Evolutionary conservation across 805 yeast species (phyloP), one percentile per base, ranked within the genome.

Genomic region (Zygoascus ofunaensis): DNA sequence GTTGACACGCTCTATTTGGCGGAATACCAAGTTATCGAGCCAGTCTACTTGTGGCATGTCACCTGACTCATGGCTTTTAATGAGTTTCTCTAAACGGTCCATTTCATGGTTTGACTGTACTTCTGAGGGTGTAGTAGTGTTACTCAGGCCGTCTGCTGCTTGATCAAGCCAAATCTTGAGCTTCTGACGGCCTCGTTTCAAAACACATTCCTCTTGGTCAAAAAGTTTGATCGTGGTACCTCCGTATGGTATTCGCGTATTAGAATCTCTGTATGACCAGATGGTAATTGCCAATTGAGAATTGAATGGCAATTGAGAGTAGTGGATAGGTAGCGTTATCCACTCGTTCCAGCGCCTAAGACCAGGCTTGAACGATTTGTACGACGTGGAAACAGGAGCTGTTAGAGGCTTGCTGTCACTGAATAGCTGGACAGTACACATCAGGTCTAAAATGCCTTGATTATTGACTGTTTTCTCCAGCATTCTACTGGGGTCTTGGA

Each of bases 171-270:
- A 68, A 14, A 79, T 63, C 39, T 57, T 65, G 24, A 81, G 55
- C 39, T 74, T 73, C 57, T 84, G 94, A 24, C 79, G 66, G 0
- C 97, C 96, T 49, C 76, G 76, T 44, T 81, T 72, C 53, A 90
- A 62, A 1, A 85, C 73, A 44, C 78, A 73, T 43, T 76, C 73
- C 4, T 62, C 61, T 0, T 60, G 56, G 54, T 78, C 74, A 61
- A 85, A 90, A 2, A 89, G 55, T 2, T 71, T 60, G 0, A 85
- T 58, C 32, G 72, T 72, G 1, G 89, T 74, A 0, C 69, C 64
- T 4, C 87, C 92, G 60, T 84, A 80, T 0, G 74, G 63, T 1
- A 71, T 51, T 20, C 61, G 64, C 7, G 51, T 39, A 3, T 64
- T 61, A 0, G 79, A 74, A 5, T 79, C 76, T 24, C 74, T 73